Evolutionary conservation across 2,329 filamentous ascomycete species (phyloP).

Genomic region (Pochonia chlamydosporia): DNA sequence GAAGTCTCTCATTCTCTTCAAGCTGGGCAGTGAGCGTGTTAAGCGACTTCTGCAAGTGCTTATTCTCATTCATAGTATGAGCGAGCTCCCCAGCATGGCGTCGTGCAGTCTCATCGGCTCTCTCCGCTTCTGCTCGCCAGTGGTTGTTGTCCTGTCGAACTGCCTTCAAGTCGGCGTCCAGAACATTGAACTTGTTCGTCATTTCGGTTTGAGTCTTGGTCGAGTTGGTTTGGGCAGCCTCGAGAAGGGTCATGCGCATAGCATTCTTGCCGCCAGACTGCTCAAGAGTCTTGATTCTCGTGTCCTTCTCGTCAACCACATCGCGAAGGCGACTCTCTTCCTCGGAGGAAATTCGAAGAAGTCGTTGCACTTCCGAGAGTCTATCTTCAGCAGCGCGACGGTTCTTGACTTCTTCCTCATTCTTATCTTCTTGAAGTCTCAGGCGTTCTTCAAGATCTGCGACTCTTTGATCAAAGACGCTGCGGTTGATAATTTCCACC

Average conservation of each 20-base stretch:
- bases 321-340: conserved; percentile 64
- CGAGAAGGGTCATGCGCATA: conserved; percentile 61
- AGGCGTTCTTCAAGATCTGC: conserved; percentile 65
- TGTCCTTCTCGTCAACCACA: conserved; percentile 63
- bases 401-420: conserved; percentile 56
- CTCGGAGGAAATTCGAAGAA: conserved; percentile 64
- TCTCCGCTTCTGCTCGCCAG: conserved; percentile 58
- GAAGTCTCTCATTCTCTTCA: conserved; percentile 78
- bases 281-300: conserved; percentile 56
- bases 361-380: conserved; percentile 64
- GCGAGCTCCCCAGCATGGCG: conserved; percentile 44
- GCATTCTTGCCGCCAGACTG: conserved; percentile 46
- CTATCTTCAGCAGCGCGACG: conserved; percentile 67
- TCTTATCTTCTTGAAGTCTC: conserved; percentile 54
- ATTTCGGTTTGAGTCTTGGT: conserved; percentile 50
- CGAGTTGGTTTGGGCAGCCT: conserved; percentile 56
- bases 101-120: conserved; percentile 45
- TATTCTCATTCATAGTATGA: conserved; percentile 54
- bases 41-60: conserved; percentile 68
- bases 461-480: conserved; percentile 54
- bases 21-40: conserved; percentile 71
- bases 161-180: conserved; percentile 51
- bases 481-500: conserved; percentile 56
- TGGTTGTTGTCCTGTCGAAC: conserved; percentile 52
- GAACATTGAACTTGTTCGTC: conserved; percentile 45